phyloP scores from a whole-genome alignment of 257 asterid genomes.

The Asclepias syriaca region DNA sequence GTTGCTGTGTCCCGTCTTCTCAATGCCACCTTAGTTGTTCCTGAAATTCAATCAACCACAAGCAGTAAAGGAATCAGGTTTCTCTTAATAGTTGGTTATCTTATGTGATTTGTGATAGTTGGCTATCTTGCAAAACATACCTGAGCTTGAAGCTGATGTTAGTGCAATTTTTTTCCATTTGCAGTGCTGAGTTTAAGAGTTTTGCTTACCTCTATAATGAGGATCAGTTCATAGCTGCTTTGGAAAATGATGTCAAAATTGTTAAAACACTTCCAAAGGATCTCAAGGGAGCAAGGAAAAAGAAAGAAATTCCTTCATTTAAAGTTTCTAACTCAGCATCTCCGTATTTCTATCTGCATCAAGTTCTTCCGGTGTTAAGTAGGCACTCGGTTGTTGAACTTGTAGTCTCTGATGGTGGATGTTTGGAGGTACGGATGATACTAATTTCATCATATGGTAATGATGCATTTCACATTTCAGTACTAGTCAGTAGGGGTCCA shows the following conservation, averaged over 20 bases:
- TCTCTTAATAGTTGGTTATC: not conserved
- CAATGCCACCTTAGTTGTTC: conserved; percentile 87
- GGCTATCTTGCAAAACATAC: not conserved
- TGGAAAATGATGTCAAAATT: conserved; percentile 65
- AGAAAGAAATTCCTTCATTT: conserved; percentile 92
- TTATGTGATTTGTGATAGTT: not conserved
- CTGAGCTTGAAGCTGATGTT: not conserved
- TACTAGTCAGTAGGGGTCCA: not conserved
- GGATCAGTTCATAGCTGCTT: conserved; percentile 77
- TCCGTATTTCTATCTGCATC: conserved; percentile 75
- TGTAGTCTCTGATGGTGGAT: conserved; percentile 88
- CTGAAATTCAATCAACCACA: conserved; percentile 94
- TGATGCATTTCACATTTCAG: not conserved
- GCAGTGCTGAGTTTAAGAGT: conserved; percentile 97
- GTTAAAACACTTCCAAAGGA: conserved; percentile 86
- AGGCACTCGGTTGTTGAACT: conserved; percentile 90
- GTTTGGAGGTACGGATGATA: conserved; percentile 64
- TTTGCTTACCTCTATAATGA: conserved; percentile 90
- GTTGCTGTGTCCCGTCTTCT: conserved; percentile 89
- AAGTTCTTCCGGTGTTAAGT: conserved; percentile 79
- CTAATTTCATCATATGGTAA: not conserved
- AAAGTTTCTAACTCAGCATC: conserved; percentile 64
- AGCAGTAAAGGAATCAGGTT: conserved; percentile 98
- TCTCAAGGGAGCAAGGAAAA: conserved; percentile 93
- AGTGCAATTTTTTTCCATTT: conserved; percentile 20